These are phyloP conservation scores for Basidiobolus heterosporus DNA, from an alignment of 371 early-diverging fungal species.

Conservation along the genomic window DNA sequence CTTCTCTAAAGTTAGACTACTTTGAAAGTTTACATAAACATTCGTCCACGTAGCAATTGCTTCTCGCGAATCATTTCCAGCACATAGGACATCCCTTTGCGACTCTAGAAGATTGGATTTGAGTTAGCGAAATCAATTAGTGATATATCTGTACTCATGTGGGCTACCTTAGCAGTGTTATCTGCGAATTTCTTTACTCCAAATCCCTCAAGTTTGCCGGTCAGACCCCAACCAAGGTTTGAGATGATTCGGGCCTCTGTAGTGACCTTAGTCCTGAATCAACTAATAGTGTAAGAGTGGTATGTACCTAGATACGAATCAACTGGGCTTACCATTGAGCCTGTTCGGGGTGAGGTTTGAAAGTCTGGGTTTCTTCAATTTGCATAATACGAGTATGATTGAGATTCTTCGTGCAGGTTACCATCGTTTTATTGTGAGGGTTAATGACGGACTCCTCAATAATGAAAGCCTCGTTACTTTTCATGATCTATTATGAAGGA, in stretches of 20 bases:
- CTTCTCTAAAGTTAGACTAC: no score
- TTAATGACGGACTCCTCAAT: conserved; percentile 78
- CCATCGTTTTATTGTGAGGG: conserved; percentile 53
- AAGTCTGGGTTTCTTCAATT: conserved; percentile 78
- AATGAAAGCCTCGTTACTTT: conserved; percentile 56
- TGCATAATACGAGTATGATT: conserved; percentile 83
- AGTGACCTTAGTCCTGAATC: conserved; percentile 43
- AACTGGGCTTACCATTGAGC: conserved; percentile 16
- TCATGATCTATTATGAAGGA: conserved; percentile 32
- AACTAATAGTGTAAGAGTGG: background rate
- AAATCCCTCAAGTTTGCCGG: conserved; percentile 67
- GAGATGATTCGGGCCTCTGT: conserved; percentile 76
- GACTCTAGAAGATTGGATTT: conserved; percentile 28
- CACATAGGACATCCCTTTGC: conserved; percentile 75
- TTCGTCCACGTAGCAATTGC: conserved; percentile 17
- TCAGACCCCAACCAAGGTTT: conserved; percentile 74
- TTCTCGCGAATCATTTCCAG: conserved; percentile 57
- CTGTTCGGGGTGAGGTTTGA: conserved; percentile 36
- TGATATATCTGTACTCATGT: background rate
- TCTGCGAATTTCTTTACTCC: conserved; percentile 74
- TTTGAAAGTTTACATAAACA: background rate
- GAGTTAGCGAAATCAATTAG: conserved; percentile 1
- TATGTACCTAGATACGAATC: background rate
- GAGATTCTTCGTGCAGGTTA: conserved; percentile 70
- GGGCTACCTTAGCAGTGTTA: conserved; percentile 49